These are phyloP conservation scores for Biancaea sappan DNA, from an alignment of 306 rosid species.

Conservation along the genomic window DNA sequence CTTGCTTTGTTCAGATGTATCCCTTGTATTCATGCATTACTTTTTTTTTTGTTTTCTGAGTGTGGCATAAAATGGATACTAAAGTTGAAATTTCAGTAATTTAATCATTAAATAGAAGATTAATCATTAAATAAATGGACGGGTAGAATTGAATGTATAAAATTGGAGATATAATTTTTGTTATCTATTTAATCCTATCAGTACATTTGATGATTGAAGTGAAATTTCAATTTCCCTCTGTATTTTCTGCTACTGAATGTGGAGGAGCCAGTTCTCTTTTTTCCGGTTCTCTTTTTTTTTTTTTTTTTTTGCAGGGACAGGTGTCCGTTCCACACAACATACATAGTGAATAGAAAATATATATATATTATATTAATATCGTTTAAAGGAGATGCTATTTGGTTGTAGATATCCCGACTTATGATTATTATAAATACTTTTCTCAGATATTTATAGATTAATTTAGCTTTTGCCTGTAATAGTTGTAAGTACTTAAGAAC, in stretches of 20 bases:
- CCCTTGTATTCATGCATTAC: background rate
- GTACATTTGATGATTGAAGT: no score
- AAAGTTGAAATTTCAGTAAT: no score
- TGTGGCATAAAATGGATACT: no score
- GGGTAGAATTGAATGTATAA: no score
- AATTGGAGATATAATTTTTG: no score
- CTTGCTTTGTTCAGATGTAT: background rate
- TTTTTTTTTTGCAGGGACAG: background rate
- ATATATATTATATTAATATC: background rate
- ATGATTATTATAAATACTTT: background rate
- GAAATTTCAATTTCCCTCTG: no score
- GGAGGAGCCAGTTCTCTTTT: no score
- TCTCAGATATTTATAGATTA: conserved; percentile 9
- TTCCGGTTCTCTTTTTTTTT: no score
- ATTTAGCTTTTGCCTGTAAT: conserved; percentile 10
- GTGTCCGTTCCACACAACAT: background rate
- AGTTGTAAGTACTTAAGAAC: background rate
- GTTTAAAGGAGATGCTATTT: conserved; percentile 1
- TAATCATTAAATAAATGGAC: no score
- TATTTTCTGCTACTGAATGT: no score
- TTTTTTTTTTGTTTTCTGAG: background rate
- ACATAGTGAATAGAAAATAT: conserved; percentile 22
- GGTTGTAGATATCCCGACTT: background rate
- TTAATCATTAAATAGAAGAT: no score
- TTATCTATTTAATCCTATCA: no score